These are phyloP conservation scores for Ascochyta pisi DNA, from an alignment of 2,329 filamentous ascomycete genomes.

Conservation along the genomic window DNA sequence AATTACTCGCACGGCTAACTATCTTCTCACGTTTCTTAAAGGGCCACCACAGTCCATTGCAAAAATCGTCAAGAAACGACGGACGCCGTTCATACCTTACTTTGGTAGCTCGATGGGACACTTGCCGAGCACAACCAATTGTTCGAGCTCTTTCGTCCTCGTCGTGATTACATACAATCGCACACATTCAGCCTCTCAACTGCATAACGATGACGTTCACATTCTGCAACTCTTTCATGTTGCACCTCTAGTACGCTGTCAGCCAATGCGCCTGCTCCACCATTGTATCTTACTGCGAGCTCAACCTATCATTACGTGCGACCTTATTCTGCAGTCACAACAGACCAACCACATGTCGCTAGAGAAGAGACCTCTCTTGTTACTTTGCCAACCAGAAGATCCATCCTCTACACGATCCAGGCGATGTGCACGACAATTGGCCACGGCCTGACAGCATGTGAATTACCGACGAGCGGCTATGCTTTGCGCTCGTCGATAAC, in stretches of 20 bases:
- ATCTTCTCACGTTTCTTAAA: background rate
- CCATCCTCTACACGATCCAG: background rate
- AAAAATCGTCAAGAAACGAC: background rate
- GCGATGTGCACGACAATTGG: background rate
- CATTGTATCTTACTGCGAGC: background rate
- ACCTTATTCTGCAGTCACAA: background rate
- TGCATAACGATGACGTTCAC: constrained; percentile 8
- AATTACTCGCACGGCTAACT: constrained; percentile 41
- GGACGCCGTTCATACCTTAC: background rate
- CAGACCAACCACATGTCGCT: background rate
- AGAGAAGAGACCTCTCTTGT: background rate
- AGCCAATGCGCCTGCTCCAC: background rate
- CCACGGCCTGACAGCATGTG: background rate
- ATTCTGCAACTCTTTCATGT: background rate
- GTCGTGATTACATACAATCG: background rate
- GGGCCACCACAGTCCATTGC: no score
- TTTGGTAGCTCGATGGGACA: background rate
- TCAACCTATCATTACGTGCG: background rate
- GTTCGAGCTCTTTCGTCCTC: background rate
- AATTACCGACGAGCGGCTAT: background rate
- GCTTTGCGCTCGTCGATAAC: background rate
- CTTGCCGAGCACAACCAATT: background rate
- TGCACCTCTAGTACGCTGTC: no score
- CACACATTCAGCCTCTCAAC: background rate
- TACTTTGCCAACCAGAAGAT: background rate